A percentile compares a stretch with the other conserved stretches of the same genome.
phyloP scores from a whole-genome alignment of 176 grass and related monocot species.

The Triticum aestivum region DNA sequence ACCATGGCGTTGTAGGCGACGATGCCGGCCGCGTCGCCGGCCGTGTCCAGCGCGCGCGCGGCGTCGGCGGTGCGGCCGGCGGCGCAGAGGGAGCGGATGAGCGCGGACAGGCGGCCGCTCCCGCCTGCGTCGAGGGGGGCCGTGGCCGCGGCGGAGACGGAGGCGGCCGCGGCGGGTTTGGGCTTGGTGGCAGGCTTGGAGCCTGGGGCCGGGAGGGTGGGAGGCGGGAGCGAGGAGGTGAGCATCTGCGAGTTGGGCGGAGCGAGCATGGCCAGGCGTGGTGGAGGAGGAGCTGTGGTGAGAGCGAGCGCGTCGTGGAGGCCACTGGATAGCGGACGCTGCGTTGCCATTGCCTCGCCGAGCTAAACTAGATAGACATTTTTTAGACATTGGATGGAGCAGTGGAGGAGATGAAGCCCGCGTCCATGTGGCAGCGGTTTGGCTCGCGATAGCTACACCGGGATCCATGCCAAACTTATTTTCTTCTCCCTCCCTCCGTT shows the following conservation, averaged over 20 bases:
- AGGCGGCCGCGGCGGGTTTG: not conserved
- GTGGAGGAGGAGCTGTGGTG: not conserved
- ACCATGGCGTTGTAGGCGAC: constrained; percentile 53
- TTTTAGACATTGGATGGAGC: not conserved
- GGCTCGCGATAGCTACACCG: too few relatives aligned
- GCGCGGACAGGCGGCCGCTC: constrained; percentile 36
- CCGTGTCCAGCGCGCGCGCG: constrained; percentile 28
- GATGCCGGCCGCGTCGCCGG: constrained; percentile 20
- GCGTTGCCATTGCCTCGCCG: not conserved
- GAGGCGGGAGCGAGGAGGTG: constrained; percentile 38
- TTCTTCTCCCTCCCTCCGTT: too few relatives aligned
- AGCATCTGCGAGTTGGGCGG: constrained; percentile 32
- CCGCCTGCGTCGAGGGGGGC: not conserved
- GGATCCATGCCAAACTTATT: too few relatives aligned
- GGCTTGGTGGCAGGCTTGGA: constrained; percentile 11
- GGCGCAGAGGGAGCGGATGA: constrained; percentile 42
- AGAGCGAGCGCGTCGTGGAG: not conserved
- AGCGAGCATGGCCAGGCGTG: not conserved
- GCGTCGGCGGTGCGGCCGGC: constrained; percentile 36
- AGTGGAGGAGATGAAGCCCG: not conserved
- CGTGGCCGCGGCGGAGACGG: not conserved
- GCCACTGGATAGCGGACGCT: constrained; percentile 3
- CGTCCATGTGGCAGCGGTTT: not conserved
- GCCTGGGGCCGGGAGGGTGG: not conserved
- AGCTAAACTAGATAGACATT: not conserved